Evolutionary conservation across 768 basidiomycete species (phyloP).

Genomic region (Collybiopsis confluens): DNA sequence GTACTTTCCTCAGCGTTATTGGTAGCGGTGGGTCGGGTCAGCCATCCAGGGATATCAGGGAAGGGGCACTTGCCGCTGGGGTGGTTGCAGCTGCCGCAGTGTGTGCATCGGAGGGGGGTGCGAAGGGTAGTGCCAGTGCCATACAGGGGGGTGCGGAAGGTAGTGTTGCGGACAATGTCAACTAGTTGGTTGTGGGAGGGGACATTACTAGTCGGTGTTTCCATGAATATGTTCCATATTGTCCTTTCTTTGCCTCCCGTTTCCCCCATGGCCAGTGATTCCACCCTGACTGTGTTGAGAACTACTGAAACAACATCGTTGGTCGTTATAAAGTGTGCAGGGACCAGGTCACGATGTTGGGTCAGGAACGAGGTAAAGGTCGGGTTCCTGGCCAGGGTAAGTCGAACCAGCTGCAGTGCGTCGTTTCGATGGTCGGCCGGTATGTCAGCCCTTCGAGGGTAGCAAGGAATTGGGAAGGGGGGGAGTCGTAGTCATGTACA

Average conservation of each 20-base stretch:
- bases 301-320: background rate
- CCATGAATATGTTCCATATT: background rate
- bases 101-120: background rate
- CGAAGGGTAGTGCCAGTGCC: background rate
- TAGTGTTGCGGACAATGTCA: background rate
- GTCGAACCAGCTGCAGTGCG: background rate
- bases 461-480: background rate
- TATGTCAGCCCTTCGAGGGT: background rate
- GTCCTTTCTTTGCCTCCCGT: background rate
- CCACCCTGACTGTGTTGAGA: background rate
- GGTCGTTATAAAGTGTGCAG: background rate
- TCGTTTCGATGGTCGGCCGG: background rate
- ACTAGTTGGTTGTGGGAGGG: background rate
- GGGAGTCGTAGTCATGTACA: background rate
- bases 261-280: background rate
- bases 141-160: background rate
- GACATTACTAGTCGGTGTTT: background rate
- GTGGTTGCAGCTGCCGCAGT: background rate
- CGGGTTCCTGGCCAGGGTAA: background rate
- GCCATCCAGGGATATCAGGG: background rate
- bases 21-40: background rate
- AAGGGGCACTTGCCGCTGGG: background rate
- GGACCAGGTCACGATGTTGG: background rate
- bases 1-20: background rate
- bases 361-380: background rate